A percentile compares a stretch with the other conserved stretches of the same genome.
Conservation (phyloP, 164 flowering plant species). For the Saururus chinensis region DNA sequence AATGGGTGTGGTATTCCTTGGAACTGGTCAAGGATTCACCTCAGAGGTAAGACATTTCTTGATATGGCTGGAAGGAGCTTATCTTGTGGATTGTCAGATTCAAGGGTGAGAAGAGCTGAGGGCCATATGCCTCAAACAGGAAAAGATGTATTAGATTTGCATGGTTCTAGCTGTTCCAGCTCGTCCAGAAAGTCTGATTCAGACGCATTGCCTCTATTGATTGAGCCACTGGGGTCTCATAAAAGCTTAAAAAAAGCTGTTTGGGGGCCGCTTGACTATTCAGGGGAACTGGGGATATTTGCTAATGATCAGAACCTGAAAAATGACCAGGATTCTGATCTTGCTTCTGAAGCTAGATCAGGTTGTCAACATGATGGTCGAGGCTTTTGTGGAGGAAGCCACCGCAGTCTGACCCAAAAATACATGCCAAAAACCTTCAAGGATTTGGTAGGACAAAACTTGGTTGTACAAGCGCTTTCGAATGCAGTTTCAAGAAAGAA, state of each 20-base stretch:
- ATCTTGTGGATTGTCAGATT: conserved; percentile 83
- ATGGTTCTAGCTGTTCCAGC: conserved; percentile 43
- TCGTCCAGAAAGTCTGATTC: conserved; percentile 49
- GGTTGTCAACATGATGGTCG: conserved; percentile 27
- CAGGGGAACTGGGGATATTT: conserved; percentile 91
- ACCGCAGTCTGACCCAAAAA: conserved; percentile 75
- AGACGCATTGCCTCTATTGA: conserved; percentile 72
- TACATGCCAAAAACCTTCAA: conserved; percentile 86
- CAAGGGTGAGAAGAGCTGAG: conserved; percentile 43
- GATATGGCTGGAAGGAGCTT: conserved; percentile 94
- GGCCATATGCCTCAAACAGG: conserved; percentile 23
- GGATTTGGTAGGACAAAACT: conserved; percentile 83
- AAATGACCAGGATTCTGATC: conserved; percentile 57
- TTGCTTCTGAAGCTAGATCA: conserved; percentile 68
- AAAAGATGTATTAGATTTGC: conserved; percentile 31
- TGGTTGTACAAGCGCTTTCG: conserved; percentile 87
- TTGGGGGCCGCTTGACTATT: conserved; percentile 60
- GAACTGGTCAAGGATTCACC: conserved; percentile 98
- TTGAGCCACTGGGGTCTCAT: conserved; percentile 66
- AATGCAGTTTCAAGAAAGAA: conserved; percentile 71
- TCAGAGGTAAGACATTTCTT: conserved; percentile 72
- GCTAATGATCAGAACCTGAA: conserved; percentile 45
- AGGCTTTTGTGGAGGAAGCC: conserved; percentile 33
- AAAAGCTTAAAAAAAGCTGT: conserved; percentile 51
- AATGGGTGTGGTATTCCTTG: conserved; percentile 95